These are phyloP conservation scores for Ciborinia camelliae DNA, from an alignment of 2,329 filamentous ascomycete species.

Conservation along the genomic window DNA sequence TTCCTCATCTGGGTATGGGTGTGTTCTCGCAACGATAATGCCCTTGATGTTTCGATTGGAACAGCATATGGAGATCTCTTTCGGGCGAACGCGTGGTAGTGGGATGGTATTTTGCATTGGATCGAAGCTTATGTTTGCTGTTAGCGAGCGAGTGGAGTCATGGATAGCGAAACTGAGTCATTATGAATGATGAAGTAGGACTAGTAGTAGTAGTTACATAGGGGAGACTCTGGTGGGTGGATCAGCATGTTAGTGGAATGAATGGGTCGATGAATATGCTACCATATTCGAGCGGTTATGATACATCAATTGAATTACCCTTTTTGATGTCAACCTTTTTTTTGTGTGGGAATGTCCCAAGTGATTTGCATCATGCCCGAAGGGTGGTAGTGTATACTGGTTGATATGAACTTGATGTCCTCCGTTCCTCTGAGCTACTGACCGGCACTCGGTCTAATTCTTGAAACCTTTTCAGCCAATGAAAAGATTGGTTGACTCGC, in stretches of 20 bases:
- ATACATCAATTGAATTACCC: slow-evolving; percentile 12
- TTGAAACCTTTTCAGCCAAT: neutral
- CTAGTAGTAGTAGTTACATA: slow-evolving; percentile 7
- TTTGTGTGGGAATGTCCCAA: neutral
- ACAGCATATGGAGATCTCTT: slow-evolving; percentile 12
- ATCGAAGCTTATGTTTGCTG: slow-evolving; percentile 13
- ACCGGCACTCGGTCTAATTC: neutral
- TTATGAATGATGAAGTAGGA: neutral
- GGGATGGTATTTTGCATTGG: slow-evolving; percentile 11
- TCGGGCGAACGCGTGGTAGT: neutral
- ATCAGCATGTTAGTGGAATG: neutral
- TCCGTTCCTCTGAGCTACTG: neutral
- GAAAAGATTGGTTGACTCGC: neutral
- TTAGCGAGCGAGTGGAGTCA: slow-evolving; percentile 8
- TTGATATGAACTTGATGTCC: neutral
- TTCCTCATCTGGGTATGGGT: slow-evolving; percentile 8
- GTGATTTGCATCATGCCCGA: neutral
- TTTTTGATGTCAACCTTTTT: neutral
- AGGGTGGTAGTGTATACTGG: neutral
- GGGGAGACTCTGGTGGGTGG: neutral
- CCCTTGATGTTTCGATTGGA: slow-evolving; percentile 10
- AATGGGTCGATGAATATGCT: neutral
- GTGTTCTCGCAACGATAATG: slow-evolving; percentile 9
- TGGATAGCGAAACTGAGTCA: neutral
- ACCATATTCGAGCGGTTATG: neutral